A percentile compares a stretch with the other conserved stretches of the same genome.
Evolutionary conservation across 2,329 filamentous ascomycete genomes (phyloP).

Genomic region (Pseudopyrenochaeta lycopersici): DNA sequence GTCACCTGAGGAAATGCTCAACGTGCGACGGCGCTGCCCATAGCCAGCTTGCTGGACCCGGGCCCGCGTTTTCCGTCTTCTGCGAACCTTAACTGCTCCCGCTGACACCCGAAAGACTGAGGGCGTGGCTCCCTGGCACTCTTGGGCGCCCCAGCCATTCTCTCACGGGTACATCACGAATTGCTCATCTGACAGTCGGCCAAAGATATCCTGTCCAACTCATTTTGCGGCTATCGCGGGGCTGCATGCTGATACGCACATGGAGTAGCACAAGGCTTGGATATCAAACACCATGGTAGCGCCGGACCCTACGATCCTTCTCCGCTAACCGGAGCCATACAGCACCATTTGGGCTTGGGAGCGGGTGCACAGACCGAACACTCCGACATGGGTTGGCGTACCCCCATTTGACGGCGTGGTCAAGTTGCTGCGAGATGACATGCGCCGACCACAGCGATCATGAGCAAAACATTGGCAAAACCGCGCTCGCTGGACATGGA

Average conservation of each 20-base stretch:
- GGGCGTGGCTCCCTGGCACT: background rate
- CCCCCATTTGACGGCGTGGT: slow-evolving; percentile 24
- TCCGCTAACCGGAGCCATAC: slow-evolving; percentile 31
- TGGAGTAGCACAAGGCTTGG: slow-evolving; percentile 26
- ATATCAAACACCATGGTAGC: slow-evolving; percentile 30
- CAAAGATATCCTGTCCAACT: slow-evolving; percentile 8
- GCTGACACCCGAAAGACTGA: background rate
- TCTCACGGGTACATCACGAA: background rate
- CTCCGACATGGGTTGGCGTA: slow-evolving; percentile 15
- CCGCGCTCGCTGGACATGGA: background rate
- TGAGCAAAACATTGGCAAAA: slow-evolving; percentile 7
- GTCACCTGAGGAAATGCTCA: slow-evolving; percentile 26
- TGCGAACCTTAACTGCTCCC: slow-evolving; percentile 11
- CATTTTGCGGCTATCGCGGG: slow-evolving; percentile 33
- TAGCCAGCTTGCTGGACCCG: slow-evolving; percentile 21
- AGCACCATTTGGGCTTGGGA: slow-evolving; percentile 14
- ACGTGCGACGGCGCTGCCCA: slow-evolving; percentile 26
- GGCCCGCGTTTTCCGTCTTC: slow-evolving; percentile 26
- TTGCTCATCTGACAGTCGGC: slow-evolving; percentile 21
- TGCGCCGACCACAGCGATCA: slow-evolving; percentile 7
- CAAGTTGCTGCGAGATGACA: slow-evolving; percentile 30
- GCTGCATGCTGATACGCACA: slow-evolving; percentile 23
- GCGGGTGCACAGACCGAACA: slow-evolving; percentile 23
- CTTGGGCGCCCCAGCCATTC: background rate
- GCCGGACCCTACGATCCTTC: slow-evolving; percentile 25